Conservation (phyloP, 805 yeast species). For the Tetrapisispora nanseiensis region DNA sequence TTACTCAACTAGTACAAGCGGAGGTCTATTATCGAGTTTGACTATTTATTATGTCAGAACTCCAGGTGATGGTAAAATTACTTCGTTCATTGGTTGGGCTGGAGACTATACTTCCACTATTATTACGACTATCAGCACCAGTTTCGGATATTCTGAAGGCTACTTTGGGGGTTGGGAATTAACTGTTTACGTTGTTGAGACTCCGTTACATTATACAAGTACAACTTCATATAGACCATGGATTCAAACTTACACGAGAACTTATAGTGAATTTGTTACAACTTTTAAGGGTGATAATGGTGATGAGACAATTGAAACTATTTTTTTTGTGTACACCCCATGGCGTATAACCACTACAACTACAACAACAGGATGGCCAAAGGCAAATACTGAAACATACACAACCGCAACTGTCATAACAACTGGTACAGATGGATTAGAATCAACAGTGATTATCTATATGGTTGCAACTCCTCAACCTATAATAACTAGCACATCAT, state of each 20-base stretch:
- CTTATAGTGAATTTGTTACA: too few relatives aligned
- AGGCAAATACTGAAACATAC: too few relatives aligned
- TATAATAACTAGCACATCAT: not conserved
- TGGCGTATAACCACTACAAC: not conserved
- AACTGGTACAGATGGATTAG: not conserved
- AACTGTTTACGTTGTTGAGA: not conserved
- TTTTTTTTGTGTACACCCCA: not conserved
- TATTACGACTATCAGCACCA: not conserved
- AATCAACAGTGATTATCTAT: not conserved
- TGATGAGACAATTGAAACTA: not conserved
- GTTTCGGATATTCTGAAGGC: not conserved
- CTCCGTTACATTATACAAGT: not conserved
- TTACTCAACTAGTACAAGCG: not conserved
- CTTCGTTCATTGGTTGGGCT: slow-evolving; percentile 1
- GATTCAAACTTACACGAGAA: not conserved
- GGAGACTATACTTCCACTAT: not conserved
- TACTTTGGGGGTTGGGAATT: not conserved
- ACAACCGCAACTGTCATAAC: too few relatives aligned
- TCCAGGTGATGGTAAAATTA: not conserved
- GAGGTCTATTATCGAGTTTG: not conserved
- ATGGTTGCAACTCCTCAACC: not conserved
- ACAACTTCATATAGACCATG: not conserved
- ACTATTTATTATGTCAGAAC: not conserved
- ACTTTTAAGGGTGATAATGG: not conserved
- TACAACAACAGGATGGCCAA: not conserved